Evolutionary conservation across 163 green algal species (phyloP).

Genomic region (Smithsoniella earleae): DNA sequence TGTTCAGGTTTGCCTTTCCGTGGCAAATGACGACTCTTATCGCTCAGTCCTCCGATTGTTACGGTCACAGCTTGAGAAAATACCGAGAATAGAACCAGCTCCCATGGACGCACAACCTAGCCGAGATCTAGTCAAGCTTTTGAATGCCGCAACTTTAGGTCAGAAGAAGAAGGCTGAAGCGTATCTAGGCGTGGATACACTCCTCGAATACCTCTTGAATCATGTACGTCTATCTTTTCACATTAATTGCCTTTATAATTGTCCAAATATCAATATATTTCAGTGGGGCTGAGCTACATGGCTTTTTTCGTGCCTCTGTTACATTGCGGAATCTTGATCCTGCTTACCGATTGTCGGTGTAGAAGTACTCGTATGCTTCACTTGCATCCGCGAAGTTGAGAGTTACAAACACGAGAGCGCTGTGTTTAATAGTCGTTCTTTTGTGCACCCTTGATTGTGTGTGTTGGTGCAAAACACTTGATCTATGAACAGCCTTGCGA

Average conservation of each 20-base stretch:
- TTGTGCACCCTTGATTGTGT: too few relatives aligned
- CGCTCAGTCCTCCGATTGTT: conserved; percentile 49
- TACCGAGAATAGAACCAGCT: conserved; percentile 57
- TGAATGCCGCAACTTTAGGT: conserved; percentile 41
- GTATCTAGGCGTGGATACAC: conserved; percentile 62
- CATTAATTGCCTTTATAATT: conserved; percentile 41
- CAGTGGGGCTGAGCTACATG: conserved; percentile 30
- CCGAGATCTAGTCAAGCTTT: conserved; percentile 34
- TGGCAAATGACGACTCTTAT: conserved; percentile 44
- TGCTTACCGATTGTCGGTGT: not conserved
- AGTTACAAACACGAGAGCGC: too few relatives aligned
- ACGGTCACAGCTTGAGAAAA: conserved; percentile 45
- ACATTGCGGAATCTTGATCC: conserved; percentile 28
- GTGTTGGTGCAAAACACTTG: too few relatives aligned
- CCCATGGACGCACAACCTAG: conserved; percentile 38
- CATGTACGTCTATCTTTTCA: not conserved
- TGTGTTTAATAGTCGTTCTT: too few relatives aligned
- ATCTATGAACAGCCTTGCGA: not conserved
- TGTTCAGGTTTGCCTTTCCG: conserved; percentile 24
- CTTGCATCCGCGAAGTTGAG: too few relatives aligned
- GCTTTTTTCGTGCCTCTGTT: conserved; percentile 31
- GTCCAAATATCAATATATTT: conserved; percentile 45
- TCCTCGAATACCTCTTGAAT: conserved; percentile 39
- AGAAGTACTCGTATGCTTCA: not conserved
- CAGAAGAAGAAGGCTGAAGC: conserved; percentile 60